phyloP scores from a whole-genome alignment of 441 rosid species.

The Kokia cookei region DNA sequence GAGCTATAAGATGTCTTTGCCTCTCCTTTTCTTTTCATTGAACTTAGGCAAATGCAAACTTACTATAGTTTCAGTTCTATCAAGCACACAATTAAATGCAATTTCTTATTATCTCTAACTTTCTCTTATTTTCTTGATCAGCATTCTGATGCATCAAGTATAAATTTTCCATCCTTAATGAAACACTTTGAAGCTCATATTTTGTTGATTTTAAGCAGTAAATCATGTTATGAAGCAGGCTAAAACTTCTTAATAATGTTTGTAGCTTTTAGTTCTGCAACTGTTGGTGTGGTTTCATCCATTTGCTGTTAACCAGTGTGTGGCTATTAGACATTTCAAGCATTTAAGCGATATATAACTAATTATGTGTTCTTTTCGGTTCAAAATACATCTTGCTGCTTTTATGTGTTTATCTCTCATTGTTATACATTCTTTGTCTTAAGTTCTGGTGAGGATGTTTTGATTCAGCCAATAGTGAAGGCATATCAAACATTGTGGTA shows the following conservation, averaged over 20 bases:
- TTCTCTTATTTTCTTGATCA: not conserved
- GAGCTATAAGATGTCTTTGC: constrained; percentile 7
- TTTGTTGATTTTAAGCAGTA: not conserved
- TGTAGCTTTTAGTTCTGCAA: not conserved
- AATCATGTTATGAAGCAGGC: not conserved
- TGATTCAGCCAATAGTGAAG: not conserved
- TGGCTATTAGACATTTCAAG: not conserved
- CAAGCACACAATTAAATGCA: not conserved
- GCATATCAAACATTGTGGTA: not conserved
- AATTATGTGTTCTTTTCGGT: not conserved
- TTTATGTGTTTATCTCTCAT: not conserved
- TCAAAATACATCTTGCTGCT: not conserved
- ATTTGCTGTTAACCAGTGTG: not conserved
- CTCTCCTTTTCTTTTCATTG: not conserved
- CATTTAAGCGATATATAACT: not conserved
- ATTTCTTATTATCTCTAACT: not conserved
- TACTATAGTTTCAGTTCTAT: not conserved
- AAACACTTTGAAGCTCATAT: not conserved
- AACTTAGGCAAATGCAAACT: not conserved
- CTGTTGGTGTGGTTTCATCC: not conserved
- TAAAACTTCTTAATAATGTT: not conserved
- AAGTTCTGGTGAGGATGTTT: not conserved
- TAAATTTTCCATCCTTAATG: not conserved
- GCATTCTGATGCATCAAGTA: not conserved
- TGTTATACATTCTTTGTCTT: not conserved